Evolutionary conservation across 257 asterid species (phyloP), one percentile per base, ranked within the genome.

Genomic region (Osmanthus fragrans): DNA sequence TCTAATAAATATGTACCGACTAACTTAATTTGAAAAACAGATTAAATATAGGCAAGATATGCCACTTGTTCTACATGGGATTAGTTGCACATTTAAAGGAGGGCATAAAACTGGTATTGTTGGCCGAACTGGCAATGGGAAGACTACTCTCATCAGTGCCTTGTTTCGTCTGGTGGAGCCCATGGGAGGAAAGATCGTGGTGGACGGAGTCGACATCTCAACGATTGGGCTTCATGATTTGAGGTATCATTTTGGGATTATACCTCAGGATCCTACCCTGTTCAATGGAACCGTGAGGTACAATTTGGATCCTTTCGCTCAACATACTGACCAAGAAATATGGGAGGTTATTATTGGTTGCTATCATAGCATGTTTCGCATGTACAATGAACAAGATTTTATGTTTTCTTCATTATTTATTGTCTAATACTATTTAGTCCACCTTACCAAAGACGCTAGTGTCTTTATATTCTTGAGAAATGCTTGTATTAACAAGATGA

Each of bases 251-350:
- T 92, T 96, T 3, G 97, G 99, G 70, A 87, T 96, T 47, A 96
- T 96, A 86, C 98, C 99, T 73, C 99, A 96, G 75, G 99, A 96
- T 19, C 99, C 98, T 63, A 96, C 97, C 33, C 97, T 96, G 71
- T 96, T 93, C 83, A 86, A 82, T 19, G 99, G 99, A 71, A 86
- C 93, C 4, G 98, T 96, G 83, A 89, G 99, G 84, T 92, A 85
- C 85, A 96, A 96, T 81, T 73, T 96, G 79, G 98, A 96, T 87
- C 99, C 97, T 30, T 77, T 96, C 65, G 81, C 89, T 49, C 91
- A 90, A 70, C 96, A 93, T 54, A 73, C 85, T 21, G 99, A 96
- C 40, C 69, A 72, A 27, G 94, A 96, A 40, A 87, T 96, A 84
- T 92, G 98, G 98, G 98, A 96, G 97, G 99, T 90, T 82, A 63